A percentile compares a stretch with the other conserved stretches of the same genome.
Evolutionary conservation across 2,329 filamentous ascomycete species (phyloP).

Genomic region (Lasiodiplodia sp.): DNA sequence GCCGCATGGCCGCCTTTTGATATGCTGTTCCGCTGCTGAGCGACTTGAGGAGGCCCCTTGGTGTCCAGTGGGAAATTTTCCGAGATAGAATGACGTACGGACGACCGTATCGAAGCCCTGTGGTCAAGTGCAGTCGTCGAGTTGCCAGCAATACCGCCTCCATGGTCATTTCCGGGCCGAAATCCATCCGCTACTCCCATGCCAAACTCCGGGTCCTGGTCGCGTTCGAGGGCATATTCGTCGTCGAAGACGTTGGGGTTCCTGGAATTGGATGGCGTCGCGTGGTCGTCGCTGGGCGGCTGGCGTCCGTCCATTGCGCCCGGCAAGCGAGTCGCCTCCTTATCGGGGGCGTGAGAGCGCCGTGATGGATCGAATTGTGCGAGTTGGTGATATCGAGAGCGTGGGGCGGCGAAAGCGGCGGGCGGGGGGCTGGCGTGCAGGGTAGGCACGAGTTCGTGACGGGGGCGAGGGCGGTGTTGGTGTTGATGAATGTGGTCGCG

Average conservation of each 20-base stretch:
- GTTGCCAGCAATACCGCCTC: conserved; percentile 32
- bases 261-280: conserved; percentile 37
- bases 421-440: conserved; percentile 12
- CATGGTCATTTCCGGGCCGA: conserved; percentile 46
- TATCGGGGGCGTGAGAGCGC: conserved; percentile 29
- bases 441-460: conserved; percentile 10
- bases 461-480: conserved; percentile 35
- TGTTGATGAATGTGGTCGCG: conserved; percentile 33
- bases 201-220: conserved; percentile 51
- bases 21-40: conserved; percentile 45
- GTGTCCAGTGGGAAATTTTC: conserved; percentile 28
- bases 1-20: conserved; percentile 42
- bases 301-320: conserved; percentile 50
- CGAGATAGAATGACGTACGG: conserved; percentile 23
- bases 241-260: conserved; percentile 58
- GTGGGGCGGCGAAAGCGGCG: background rate
- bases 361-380: conserved; percentile 32
- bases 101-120: conserved; percentile 35
- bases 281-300: conserved; percentile 40
- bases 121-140: conserved; percentile 25
- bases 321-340: conserved; percentile 30
- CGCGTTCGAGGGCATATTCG: conserved; percentile 52
- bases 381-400: background rate
- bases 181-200: conserved; percentile 55
- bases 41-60: background rate